Base-by-base conservation (phyloP, 352 stramenopile species). In the Globisporangium acanthophoron region DNA sequence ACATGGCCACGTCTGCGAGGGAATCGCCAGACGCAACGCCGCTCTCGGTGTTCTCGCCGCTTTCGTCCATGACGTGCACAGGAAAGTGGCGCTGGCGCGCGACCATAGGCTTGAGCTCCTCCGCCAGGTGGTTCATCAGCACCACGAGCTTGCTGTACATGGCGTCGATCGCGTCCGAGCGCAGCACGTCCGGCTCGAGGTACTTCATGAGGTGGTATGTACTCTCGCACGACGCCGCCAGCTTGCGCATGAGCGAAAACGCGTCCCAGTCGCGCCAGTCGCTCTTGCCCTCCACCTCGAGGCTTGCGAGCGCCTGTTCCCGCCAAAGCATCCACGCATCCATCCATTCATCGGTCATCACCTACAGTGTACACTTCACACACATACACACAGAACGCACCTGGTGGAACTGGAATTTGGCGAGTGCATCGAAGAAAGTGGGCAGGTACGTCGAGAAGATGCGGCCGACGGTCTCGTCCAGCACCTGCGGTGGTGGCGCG, bases 201-300 rank as follows among this genome's bases (percentile, higher is more conserved):
- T 86, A 88, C 57, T 81, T 88, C 76, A 87, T 85, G 59, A 76
- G 67, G 39, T 88, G 70, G 46, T 88, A 88, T 66, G 78, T 86
- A 74, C 76, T 88, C 56, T 88, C 78, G 60, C 78, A 87, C 6
- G 78, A 85, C n/a, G 78, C 72, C 3, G 63, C 65, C 7, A 88
- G 70, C 58, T 76, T 81, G 33, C 81, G 56, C 72, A 84, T 85
- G 53, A 86, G 62, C 49, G 66, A 65, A 37, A 86, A 75, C 3
- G 72, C 75, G 18, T 70, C 54, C 76, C 72, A 88, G 44, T 68
- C 60, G 45, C 70, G 74, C 78, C 78, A 88, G 43, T 69, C 67
- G 16, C 40, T 74, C 47, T 73, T 59, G 24, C 71, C 68, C 12
- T 77, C 69, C 5, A 69, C 60, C n/a, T 83, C 72, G 43, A 84